Evolutionary conservation across 805 yeast species (phyloP).

Genomic region (Cephaloascus albidus): DNA sequence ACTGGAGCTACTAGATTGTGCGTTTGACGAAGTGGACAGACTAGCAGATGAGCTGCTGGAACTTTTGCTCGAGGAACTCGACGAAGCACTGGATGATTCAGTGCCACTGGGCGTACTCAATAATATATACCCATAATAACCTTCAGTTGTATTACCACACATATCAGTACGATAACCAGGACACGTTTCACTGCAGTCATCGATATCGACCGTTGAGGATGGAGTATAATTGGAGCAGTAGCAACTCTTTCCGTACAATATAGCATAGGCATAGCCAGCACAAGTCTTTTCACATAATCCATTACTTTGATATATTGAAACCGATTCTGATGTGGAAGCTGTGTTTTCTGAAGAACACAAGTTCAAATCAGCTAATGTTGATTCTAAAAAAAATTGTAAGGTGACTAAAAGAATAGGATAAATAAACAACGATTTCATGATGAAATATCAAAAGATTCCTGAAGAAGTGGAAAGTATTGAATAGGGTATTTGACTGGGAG

Average conservation of each 20-base stretch:
- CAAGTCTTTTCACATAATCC: conserved; percentile 47
- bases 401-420: too few relatives aligned
- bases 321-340: conserved; percentile 13
- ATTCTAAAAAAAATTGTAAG: background rate
- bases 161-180: conserved; percentile 34
- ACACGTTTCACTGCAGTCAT: conserved; percentile 26
- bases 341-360: conserved; percentile 32
- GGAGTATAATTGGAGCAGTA: conserved; percentile 58
- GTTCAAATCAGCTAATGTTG: conserved; percentile 6
- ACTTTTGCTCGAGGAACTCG: conserved; percentile 4
- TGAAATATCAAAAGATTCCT: too few relatives aligned
- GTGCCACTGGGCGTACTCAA: conserved; percentile 23
- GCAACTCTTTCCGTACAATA: conserved; percentile 40
- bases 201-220: conserved; percentile 19
- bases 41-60: conserved; percentile 4
- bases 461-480: too few relatives aligned
- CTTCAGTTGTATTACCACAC: conserved; percentile 31
- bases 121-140: conserved; percentile 45
- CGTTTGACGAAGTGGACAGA: conserved; percentile 7
- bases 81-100: conserved; percentile 4
- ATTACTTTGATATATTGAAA: conserved; percentile 25
- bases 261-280: conserved; percentile 38
- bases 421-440: background rate
- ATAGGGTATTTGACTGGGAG: too few relatives aligned
- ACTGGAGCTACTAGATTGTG: too few relatives aligned